A percentile compares a stretch with the other conserved stretches of the same genome.
Conservation (phyloP, 495 filamentous ascomycete genomes). For the Aspergillus heteromorphus region DNA sequence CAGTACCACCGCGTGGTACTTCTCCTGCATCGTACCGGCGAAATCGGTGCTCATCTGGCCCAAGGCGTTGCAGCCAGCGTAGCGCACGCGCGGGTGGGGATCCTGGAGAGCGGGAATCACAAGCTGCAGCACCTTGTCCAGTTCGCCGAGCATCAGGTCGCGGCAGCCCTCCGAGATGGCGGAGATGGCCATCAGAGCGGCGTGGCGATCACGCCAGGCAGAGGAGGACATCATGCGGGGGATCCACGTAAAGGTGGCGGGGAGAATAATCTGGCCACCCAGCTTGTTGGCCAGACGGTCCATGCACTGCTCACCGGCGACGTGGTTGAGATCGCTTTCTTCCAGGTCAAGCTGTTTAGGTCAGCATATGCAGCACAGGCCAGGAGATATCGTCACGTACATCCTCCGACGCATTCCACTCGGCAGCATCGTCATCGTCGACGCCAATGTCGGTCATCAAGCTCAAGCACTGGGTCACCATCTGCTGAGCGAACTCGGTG, state of each 20-base stretch:
- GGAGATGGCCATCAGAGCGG: constrained; percentile 97
- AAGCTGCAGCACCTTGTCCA: constrained; percentile 87
- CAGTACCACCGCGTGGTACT: constrained; percentile 80
- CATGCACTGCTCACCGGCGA: constrained; percentile 98
- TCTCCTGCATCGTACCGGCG: constrained; percentile 96
- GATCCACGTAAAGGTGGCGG: constrained; percentile 94
- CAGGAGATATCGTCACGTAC: constrained; percentile 44
- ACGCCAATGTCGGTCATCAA: constrained; percentile 98
- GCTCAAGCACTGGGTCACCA: constrained; percentile 98
- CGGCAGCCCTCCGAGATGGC: constrained; percentile 97
- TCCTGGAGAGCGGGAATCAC: constrained; percentile 92
- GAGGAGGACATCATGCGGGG: constrained; percentile 95
- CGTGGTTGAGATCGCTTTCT: constrained; percentile 95
- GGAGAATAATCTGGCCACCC: constrained; percentile 77
- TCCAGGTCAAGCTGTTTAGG: constrained; percentile 71
- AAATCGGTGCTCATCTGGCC: constrained; percentile 99
- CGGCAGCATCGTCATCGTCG: constrained; percentile 90
- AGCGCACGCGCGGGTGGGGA: constrained; percentile 88
- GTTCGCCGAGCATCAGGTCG: constrained; percentile 90
- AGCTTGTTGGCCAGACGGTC: constrained; percentile 97
- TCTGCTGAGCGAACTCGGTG: constrained; percentile 78
- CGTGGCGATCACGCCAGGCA: constrained; percentile 92
- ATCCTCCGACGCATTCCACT: constrained; percentile 93
- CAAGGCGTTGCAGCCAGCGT: constrained; percentile 97
- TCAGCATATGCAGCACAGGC: constrained; percentile 12